Conservation (phyloP, 768 basidiomycete species). For the Termitomyces sp. region DNA sequence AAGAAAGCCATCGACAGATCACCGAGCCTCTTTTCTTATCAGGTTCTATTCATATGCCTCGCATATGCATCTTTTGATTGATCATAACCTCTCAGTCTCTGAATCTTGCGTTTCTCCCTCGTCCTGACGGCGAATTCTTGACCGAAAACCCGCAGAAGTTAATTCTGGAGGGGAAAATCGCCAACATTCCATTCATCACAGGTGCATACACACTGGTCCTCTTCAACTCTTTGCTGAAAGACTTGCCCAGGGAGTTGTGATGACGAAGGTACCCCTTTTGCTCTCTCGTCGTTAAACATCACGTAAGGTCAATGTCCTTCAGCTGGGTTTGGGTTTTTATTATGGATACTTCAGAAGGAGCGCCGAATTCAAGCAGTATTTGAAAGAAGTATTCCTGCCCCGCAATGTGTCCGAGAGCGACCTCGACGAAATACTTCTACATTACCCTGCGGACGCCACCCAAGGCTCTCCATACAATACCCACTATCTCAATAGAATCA, state of each 20-base stretch:
- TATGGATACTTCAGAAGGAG: conserved; percentile 15
- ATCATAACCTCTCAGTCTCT: conserved; percentile 27
- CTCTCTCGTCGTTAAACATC: conserved; percentile 39
- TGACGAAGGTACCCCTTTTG: conserved; percentile 55
- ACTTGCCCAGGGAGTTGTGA: conserved; percentile 38
- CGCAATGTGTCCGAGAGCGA: conserved; percentile 23
- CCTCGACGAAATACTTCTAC: conserved; percentile 22
- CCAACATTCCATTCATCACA: conserved; percentile 43
- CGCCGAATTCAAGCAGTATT: conserved; percentile 21
- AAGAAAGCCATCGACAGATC: conserved; percentile 37
- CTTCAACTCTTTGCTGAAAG: conserved; percentile 1
- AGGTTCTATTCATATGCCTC: conserved; percentile 1
- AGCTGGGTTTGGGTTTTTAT: not conserved
- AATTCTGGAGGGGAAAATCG: conserved; percentile 37
- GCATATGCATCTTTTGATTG: conserved; percentile 20
- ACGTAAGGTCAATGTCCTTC: conserved; percentile 27
- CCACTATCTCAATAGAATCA: conserved; percentile 33
- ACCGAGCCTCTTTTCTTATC: conserved; percentile 36
- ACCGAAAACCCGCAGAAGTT: conserved; percentile 37
- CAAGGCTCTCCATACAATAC: conserved; percentile 54
- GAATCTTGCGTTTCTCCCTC: conserved; percentile 42
- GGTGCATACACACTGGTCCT: conserved; percentile 21
- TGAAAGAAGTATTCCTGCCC: conserved; percentile 27
- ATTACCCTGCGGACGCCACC: conserved; percentile 34
- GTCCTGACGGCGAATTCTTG: conserved; percentile 46